These are phyloP conservation scores for Pleurotus tuoliensis DNA, from an alignment of 768 basidiomycete species.

Conservation along the genomic window DNA sequence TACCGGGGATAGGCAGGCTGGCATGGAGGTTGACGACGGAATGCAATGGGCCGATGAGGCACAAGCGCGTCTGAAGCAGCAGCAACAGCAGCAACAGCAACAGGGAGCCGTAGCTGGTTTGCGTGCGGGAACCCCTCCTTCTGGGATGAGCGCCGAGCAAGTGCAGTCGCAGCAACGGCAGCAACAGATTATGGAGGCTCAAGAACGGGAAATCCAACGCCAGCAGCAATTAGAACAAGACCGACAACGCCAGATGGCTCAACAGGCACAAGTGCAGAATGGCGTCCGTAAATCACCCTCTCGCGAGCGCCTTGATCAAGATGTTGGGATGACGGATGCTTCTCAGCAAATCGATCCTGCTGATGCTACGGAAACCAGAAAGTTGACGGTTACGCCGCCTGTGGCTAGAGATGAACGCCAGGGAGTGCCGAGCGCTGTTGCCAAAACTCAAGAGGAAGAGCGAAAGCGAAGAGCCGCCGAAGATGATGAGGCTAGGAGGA, in stretches of 20 bases:
- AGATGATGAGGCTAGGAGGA: constrained; percentile 40
- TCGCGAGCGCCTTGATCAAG: constrained; percentile 37
- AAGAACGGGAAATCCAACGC: constrained; percentile 28
- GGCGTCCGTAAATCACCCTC: constrained; percentile 41
- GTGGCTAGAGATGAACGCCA: constrained; percentile 58
- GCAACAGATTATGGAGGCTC: constrained; percentile 28
- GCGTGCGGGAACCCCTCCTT: background rate
- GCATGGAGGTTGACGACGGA: constrained; percentile 75
- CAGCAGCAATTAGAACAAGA: constrained; percentile 24
- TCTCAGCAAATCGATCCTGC: constrained; percentile 56
- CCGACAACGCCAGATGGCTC: constrained; percentile 20
- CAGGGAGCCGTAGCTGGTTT: constrained; percentile 8
- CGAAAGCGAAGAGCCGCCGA: constrained; percentile 43
- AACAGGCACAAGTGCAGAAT: constrained; percentile 15
- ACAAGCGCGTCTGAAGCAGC: constrained; percentile 18
- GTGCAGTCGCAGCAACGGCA: constrained; percentile 24
- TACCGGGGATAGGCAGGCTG: constrained; percentile 23
- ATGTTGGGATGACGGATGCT: constrained; percentile 10
- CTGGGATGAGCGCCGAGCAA: constrained; percentile 10
- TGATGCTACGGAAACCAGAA: constrained; percentile 68
- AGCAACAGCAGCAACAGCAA: constrained; percentile 31
- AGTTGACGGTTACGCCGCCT: constrained; percentile 73
- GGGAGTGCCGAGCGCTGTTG: constrained; percentile 32
- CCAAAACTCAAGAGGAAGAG: constrained; percentile 48
- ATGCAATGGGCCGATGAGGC: constrained; percentile 81